phyloP scores from a whole-genome alignment of 2,329 filamentous ascomycete species.

The Metarhizium robertsii region DNA sequence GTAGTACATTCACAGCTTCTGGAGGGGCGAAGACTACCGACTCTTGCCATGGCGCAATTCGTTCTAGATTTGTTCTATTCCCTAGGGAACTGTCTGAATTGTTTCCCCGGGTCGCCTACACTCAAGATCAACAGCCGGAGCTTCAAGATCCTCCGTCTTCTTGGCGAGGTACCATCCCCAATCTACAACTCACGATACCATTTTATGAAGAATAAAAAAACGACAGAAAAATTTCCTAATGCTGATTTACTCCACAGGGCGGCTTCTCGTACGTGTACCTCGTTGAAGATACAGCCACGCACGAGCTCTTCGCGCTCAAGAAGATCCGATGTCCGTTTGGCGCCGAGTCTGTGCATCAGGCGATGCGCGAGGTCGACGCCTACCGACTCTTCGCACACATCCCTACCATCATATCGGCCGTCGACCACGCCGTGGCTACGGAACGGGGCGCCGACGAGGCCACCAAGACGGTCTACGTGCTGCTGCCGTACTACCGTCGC shows the following conservation, averaged over 20 bases:
- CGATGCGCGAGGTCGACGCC: conserved; percentile 94
- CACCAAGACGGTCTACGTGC: conserved; percentile 91
- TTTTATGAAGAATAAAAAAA: not conserved
- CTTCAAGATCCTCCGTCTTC: conserved; percentile 89
- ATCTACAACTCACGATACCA: not conserved
- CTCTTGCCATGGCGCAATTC: conserved; percentile 61
- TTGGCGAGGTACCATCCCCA: conserved; percentile 65
- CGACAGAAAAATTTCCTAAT: not conserved
- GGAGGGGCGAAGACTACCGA: no score
- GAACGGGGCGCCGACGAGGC: conserved; percentile 55
- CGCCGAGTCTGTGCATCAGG: conserved; percentile 87
- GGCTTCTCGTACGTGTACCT: conserved; percentile 99
- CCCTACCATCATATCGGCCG: conserved; percentile 75
- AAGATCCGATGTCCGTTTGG: conserved; percentile 99
- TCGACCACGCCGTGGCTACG: conserved; percentile 74
- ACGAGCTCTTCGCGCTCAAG: conserved; percentile 86
- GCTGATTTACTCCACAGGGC: conserved; percentile 44
- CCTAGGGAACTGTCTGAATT: conserved; percentile 89
- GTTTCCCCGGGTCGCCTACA: conserved; percentile 88
- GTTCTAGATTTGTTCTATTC: conserved; percentile 85
- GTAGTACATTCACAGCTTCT: no score
- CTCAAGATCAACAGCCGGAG: conserved; percentile 90
- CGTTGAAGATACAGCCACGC: conserved; percentile 79
- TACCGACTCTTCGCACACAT: conserved; percentile 82
- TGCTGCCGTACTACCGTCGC: conserved; percentile 88